A percentile compares a stretch with the other conserved stretches of the same genome.
Conservation (phyloP, 768 basidiomycete genomes). For the Mycena venus region DNA sequence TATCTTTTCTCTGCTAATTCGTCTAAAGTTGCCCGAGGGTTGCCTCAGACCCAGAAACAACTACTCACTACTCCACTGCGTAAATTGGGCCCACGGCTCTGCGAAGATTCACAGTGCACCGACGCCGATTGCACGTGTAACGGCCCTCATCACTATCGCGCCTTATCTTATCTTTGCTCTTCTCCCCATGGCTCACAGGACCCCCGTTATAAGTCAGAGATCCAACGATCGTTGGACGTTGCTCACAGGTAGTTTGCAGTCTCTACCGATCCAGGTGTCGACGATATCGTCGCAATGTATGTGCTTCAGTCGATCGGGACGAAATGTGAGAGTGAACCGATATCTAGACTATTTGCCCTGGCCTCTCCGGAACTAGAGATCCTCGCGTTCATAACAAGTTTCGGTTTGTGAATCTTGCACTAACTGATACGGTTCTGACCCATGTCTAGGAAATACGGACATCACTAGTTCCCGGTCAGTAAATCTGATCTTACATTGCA, state of each 20-base stretch:
- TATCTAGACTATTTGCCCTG: slow-evolving; percentile 76
- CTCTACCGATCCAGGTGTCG: slow-evolving; percentile 90
- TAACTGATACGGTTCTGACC: slow-evolving; percentile 35
- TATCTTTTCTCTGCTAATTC: too few relatives aligned
- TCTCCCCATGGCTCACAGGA: slow-evolving; percentile 40
- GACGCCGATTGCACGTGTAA: background rate
- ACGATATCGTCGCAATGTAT: slow-evolving; percentile 85
- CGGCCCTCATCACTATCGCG: background rate
- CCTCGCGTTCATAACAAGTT: slow-evolving; percentile 71
- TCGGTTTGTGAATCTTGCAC: slow-evolving; percentile 70
- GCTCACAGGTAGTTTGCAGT: slow-evolving; percentile 59
- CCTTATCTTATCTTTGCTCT: background rate
- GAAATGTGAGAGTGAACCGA: background rate
- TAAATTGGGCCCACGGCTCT: too few relatives aligned
- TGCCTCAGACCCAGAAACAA: too few relatives aligned
- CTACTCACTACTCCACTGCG: too few relatives aligned
- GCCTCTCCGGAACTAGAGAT: slow-evolving; percentile 89
- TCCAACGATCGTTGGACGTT: background rate
- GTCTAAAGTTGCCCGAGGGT: too few relatives aligned
- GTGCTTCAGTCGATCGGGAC: slow-evolving; percentile 36
- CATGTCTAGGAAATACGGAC: slow-evolving; percentile 76
- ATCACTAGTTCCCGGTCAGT: slow-evolving; percentile 71
- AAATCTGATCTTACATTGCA: slow-evolving; percentile 24
- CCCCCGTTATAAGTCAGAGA: slow-evolving; percentile 77
- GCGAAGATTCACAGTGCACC: too few relatives aligned